These are phyloP conservation scores for Ustilago lituana DNA, from an alignment of 1,284 basidiomycete species.

Conservation along the genomic window DNA sequence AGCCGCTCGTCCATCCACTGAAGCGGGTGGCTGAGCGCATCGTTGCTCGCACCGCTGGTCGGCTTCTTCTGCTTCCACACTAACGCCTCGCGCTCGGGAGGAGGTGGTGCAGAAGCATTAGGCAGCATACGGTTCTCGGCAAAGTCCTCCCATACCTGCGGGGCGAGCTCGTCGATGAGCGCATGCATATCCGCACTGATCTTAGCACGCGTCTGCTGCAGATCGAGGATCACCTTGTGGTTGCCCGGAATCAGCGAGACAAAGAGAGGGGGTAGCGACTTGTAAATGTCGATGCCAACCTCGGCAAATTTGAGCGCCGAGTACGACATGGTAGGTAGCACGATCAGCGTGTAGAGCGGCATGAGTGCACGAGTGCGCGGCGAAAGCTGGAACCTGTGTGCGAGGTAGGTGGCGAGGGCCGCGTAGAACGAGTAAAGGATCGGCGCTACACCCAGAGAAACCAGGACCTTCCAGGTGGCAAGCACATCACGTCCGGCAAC, in stretches of 20 bases:
- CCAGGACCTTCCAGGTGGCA: conserved; percentile 97
- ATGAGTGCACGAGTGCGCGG: conserved; percentile 76
- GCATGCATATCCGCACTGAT: conserved; percentile 87
- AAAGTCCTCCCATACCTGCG: conserved; percentile 65
- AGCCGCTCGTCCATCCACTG: conserved; percentile 88
- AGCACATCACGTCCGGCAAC: conserved; percentile 93
- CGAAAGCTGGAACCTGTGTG: conserved; percentile 71
- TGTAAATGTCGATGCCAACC: conserved; percentile 97
- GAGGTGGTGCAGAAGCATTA: conserved; percentile 49
- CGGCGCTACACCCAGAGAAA: conserved; percentile 89
- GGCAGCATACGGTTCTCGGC: conserved; percentile 60
- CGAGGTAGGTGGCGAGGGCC: conserved; percentile 77
- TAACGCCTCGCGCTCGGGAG: conserved; percentile 47
- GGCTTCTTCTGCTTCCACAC: conserved; percentile 52
- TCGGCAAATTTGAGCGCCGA: conserved; percentile 98
- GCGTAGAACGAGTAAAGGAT: conserved; percentile 76
- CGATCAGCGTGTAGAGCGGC: conserved; percentile 80
- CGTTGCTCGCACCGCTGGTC: conserved; percentile 32
- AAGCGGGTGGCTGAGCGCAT: conserved; percentile 63
- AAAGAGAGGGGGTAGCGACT: conserved; percentile 92
- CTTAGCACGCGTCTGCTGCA: conserved; percentile 81
- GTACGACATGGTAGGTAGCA: conserved; percentile 88
- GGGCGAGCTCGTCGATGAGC: conserved; percentile 80
- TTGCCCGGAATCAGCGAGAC: conserved; percentile 91
- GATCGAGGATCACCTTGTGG: conserved; percentile 80